Conservation (phyloP, 495 filamentous ascomycete genomes). For the Pseudotulostoma volvatum region DNA sequence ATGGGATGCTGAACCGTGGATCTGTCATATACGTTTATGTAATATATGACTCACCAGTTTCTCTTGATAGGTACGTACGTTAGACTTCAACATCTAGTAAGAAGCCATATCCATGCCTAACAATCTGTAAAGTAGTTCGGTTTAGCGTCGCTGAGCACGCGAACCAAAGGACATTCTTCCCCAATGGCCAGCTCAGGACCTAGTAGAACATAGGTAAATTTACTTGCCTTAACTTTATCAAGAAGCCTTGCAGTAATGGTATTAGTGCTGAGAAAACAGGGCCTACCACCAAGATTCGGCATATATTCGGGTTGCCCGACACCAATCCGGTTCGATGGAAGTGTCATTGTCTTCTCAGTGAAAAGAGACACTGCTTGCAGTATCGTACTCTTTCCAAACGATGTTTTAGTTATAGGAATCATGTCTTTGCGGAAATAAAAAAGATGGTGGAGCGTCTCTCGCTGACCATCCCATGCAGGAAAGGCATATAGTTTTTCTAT, state of each 20-base stretch:
- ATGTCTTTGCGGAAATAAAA: slow-evolving; percentile 5
- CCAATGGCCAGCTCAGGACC: neutral
- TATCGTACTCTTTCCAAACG: slow-evolving; percentile 7
- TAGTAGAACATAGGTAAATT: slow-evolving; percentile 1
- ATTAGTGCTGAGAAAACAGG: neutral
- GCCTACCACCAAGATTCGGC: neutral
- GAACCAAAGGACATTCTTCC: neutral
- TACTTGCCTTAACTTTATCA: neutral
- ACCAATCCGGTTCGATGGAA: slow-evolving; percentile 4
- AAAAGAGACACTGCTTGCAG: slow-evolving; percentile 5
- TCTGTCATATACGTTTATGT: no score
- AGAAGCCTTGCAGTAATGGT: neutral
- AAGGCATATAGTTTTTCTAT: slow-evolving; percentile 5
- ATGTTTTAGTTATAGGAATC: slow-evolving; percentile 6
- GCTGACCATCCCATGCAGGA: slow-evolving; percentile 1
- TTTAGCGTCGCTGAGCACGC: neutral
- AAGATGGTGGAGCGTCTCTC: slow-evolving; percentile 4
- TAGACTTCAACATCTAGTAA: neutral
- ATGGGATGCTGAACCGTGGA: no score
- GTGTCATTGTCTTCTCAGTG: slow-evolving; percentile 3
- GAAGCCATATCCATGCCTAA: neutral
- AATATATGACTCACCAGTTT: no score
- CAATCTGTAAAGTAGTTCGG: neutral
- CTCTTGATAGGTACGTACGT: no score
- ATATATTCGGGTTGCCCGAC: slow-evolving; percentile 4